These are phyloP conservation scores for Trichoderma arundinaceum DNA, from an alignment of 2,329 filamentous ascomycete genomes.

Conservation along the genomic window DNA sequence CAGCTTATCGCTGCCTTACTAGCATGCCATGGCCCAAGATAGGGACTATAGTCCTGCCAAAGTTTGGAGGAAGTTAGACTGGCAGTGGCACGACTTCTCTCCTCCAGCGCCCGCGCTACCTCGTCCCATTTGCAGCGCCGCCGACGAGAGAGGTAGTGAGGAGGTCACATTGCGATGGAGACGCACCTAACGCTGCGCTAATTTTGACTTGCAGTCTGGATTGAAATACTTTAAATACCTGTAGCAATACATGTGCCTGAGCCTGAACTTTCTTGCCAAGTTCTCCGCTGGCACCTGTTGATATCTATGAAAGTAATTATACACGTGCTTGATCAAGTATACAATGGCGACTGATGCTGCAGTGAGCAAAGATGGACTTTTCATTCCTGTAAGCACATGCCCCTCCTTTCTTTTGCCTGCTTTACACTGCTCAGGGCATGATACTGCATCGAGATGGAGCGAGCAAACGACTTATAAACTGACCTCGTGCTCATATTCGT, in stretches of 20 bases:
- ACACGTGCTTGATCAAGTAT: background rate
- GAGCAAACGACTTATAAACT: background rate
- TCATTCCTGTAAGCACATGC: slow-evolving; percentile 56
- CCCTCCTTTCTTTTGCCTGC: background rate
- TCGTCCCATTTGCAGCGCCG: background rate
- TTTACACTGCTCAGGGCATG: background rate
- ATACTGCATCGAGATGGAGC: background rate
- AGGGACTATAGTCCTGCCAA: background rate
- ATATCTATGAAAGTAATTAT: background rate
- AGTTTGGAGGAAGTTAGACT: background rate
- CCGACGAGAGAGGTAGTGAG: background rate
- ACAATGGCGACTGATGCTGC: slow-evolving; percentile 48
- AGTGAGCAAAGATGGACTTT: slow-evolving; percentile 58
- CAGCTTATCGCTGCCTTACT: slow-evolving; percentile 24
- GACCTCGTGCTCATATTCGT: background rate
- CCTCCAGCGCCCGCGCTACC: slow-evolving; percentile 1
- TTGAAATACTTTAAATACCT: background rate
- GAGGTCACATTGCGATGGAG: slow-evolving; percentile 2
- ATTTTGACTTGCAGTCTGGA: background rate
- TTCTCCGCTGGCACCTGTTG: background rate
- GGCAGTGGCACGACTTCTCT: slow-evolving; percentile 10
- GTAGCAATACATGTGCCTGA: background rate
- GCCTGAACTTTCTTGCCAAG: background rate
- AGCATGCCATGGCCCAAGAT: slow-evolving; percentile 8
- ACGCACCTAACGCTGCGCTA: slow-evolving; percentile 10